Base-by-base conservation (phyloP, 257 asterid species). In the Avicennia marina region DNA sequence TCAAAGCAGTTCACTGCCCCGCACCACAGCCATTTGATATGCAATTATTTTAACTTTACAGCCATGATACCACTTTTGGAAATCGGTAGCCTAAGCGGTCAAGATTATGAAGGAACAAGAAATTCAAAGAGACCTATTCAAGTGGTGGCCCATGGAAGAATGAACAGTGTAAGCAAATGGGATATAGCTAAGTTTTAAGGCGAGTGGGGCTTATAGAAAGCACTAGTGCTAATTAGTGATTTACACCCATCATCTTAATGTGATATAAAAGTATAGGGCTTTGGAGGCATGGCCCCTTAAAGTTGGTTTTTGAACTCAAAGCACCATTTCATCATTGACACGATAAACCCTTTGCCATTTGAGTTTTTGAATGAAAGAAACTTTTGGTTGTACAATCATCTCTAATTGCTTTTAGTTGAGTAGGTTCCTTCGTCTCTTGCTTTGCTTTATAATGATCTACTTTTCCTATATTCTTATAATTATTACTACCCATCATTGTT, bases 311-410 rank as follows among this genome's bases (percentile, higher is more conserved):
- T 39, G 16, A 49, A 42, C 41, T 33, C 62, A 58, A 32, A 46
- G n/a, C n/a, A 16, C 34, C 48, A 18, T 57, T 42, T 63, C 56
- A 70, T 70, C 49, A 70, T n/a, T 70, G 3, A 58, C 54, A n/a
- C n/a, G n/a, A n/a, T n/a, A n/a, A 33, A 44, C 6, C 61, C 45
- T 17, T 42, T 42, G 56, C 12, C 47, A 27, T 13, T 54, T 60
- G 1, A 47, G 8, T 29, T 52, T 69, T 63, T 25, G 0, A 63
- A 63, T 44, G 50, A 7, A 15, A 31, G 25, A 63, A 64, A 19
- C 11, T 21, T 58, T 43, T 1, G 2, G 11, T 42, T 42, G 20
- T 15, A 20, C 22, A 18, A 16, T 9, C 4, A 26, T n/a, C n/a
- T 17, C 16, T 19, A 19, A 24, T 31, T 5, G 5, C 34, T 19